Percentiles rank a stretch among this genome's conserved stretches.
phyloP scores from a whole-genome alignment of 768 basidiomycete genomes.

The Naematelia encephala region DNA sequence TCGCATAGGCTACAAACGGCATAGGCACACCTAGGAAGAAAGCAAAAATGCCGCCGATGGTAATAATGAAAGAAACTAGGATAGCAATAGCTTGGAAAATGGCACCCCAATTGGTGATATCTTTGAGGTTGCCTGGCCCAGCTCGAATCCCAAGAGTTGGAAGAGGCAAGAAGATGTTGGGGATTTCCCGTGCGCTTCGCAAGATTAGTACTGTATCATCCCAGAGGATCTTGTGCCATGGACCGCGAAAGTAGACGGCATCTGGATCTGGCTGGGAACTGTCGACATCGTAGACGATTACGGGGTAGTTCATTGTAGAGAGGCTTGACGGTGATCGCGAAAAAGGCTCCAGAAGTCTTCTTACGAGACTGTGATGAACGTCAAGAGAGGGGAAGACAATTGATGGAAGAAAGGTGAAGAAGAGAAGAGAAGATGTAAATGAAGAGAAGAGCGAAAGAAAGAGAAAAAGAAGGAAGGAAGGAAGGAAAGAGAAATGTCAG shows the following conservation, averaged over 20 bases:
- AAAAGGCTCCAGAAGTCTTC: too few relatives aligned
- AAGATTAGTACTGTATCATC: constrained; percentile 8
- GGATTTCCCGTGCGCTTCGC: constrained; percentile 4
- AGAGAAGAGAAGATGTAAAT: not conserved
- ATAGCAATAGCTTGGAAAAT: constrained; percentile 1
- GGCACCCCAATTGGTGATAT: not conserved
- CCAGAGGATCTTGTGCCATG: constrained; percentile 5
- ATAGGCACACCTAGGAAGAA: not conserved
- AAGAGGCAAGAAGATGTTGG: constrained; percentile 8
- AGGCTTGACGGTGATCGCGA: too few relatives aligned
- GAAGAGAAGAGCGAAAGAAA: not conserved
- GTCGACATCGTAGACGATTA: constrained; percentile 17
- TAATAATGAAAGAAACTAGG: constrained; percentile 3
- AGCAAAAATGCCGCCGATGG: not conserved
- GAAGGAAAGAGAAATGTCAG: not conserved
- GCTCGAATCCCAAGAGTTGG: not conserved
- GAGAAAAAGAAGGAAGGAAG: not conserved
- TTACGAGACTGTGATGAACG: too few relatives aligned
- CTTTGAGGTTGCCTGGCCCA: not conserved
- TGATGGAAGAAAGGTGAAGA: not conserved
- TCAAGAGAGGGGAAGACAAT: not conserved
- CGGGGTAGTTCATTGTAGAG: too few relatives aligned
- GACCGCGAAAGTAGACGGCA: constrained; percentile 6
- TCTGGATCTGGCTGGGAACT: not conserved
- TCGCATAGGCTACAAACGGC: not conserved